Conservation (phyloP, 2,329 filamentous ascomycete genomes). For the Cladosporium sp. region DNA sequence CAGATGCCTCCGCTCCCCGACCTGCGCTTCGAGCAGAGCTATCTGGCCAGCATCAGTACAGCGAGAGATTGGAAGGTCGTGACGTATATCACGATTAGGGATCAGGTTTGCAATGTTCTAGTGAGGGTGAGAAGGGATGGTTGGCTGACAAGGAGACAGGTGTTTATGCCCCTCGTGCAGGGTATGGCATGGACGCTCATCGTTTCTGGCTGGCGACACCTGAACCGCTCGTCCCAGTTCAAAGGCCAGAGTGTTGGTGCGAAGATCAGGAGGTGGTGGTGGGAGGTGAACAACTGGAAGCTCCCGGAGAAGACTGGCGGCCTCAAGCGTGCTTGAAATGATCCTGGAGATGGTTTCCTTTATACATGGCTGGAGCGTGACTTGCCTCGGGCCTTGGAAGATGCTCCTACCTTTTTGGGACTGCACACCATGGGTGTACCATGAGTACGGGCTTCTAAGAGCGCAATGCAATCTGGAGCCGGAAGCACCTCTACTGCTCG, state of each 20-base stretch:
- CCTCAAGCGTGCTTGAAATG: background rate
- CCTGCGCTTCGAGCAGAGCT: conserved; percentile 95
- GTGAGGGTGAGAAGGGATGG: background rate
- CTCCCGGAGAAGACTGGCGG: conserved; percentile 42
- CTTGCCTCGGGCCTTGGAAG: too few relatives aligned
- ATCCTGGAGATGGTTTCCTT: background rate
- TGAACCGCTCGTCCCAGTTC: conserved; percentile 73
- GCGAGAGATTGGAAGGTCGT: conserved; percentile 76
- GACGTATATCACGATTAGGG: conserved; percentile 74
- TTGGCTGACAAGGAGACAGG: conserved; percentile 40
- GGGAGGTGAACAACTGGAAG: conserved; percentile 84
- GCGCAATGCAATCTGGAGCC: too few relatives aligned
- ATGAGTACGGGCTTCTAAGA: too few relatives aligned
- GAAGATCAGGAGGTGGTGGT: conserved; percentile 85
- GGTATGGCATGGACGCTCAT: conserved; percentile 83
- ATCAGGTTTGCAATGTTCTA: conserved; percentile 59
- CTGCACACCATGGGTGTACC: too few relatives aligned
- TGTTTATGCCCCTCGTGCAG: conserved; percentile 80
- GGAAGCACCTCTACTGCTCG: too few relatives aligned
- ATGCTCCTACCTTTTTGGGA: too few relatives aligned
- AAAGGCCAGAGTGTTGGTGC: conserved; percentile 72
- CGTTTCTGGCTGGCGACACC: conserved; percentile 81
- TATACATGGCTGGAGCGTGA: too few relatives aligned
- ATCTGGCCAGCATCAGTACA: conserved; percentile 77
- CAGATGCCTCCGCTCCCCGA: conserved; percentile 69